Evolutionary conservation across 805 yeast species (phyloP).

Genomic region (Wickerhamiella qilinensis): DNA sequence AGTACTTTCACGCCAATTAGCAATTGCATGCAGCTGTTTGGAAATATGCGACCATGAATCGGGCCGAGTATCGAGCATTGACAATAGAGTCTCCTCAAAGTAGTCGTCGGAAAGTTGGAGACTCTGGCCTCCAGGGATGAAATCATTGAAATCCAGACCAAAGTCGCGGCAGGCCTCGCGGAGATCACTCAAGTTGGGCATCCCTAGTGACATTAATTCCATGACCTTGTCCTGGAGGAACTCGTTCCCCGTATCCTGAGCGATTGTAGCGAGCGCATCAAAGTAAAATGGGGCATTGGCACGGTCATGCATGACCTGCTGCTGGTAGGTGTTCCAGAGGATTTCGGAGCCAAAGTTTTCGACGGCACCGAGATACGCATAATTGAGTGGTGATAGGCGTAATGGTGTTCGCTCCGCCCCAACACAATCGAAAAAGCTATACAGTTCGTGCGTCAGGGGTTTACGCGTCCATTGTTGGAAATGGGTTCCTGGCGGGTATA

Average conservation of each 20-base stretch:
- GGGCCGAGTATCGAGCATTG: not conserved
- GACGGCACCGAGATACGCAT: conserved; percentile 9
- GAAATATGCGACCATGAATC: conserved; percentile 4
- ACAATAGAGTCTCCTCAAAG: conserved; percentile 2
- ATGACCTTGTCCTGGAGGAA: conserved; percentile 30
- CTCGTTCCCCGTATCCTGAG: conserved; percentile 32
- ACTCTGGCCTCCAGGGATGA: too few species aligned
- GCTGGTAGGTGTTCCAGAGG: conserved; percentile 32
- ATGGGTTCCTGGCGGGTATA: not conserved
- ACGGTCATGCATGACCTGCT: conserved; percentile 29
- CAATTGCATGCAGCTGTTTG: conserved; percentile 5
- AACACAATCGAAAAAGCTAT: not conserved
- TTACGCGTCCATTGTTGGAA: not conserved
- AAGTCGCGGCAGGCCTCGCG: conserved; percentile 25
- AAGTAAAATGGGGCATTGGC: conserved; percentile 33
- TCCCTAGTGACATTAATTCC: conserved; percentile 35
- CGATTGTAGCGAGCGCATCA: conserved; percentile 39
- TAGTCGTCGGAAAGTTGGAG: conserved; percentile 8
- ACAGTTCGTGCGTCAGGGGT: not conserved
- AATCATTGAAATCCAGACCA: conserved; percentile 15
- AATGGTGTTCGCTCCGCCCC: not conserved
- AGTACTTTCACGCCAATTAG: conserved; percentile 8
- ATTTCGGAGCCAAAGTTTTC: conserved; percentile 26
- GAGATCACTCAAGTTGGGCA: conserved; percentile 34
- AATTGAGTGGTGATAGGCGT: conserved; percentile 8